These are phyloP conservation scores for Euryodendron excelsum DNA, from an alignment of 148 eudicot species.

Conservation along the genomic window DNA sequence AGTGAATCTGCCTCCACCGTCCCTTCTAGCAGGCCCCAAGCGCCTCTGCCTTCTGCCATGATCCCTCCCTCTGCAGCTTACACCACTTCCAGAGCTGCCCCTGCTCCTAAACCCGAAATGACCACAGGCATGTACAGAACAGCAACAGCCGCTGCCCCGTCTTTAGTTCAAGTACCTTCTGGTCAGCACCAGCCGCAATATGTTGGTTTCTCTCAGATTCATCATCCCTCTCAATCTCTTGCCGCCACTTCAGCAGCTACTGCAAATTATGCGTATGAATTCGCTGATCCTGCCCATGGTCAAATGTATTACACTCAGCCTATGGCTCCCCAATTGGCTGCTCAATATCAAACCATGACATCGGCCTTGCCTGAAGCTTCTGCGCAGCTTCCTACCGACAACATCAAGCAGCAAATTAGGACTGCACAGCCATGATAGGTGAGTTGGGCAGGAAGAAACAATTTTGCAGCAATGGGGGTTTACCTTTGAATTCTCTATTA, in stretches of 20 bases:
- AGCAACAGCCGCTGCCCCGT: conserved; percentile 31
- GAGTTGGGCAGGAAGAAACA: conserved; percentile 37
- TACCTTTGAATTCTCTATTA: conserved; percentile 28
- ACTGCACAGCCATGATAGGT: conserved; percentile 50
- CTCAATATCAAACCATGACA: conserved; percentile 66
- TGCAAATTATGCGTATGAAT: conserved; percentile 63
- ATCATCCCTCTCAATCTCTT: conserved; percentile 65
- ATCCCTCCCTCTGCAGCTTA: conserved; percentile 33
- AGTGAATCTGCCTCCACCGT: conserved; percentile 32
- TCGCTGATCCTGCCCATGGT: conserved; percentile 56
- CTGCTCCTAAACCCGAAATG: conserved; percentile 54
- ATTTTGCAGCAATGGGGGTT: conserved; percentile 59
- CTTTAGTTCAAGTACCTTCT: conserved; percentile 50
- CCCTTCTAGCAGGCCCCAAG: conserved; percentile 45
- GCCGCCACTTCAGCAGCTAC: conserved; percentile 43
- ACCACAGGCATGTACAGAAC: conserved; percentile 53
- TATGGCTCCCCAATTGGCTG: conserved; percentile 49
- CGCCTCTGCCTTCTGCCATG: conserved; percentile 35
- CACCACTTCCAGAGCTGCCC: conserved; percentile 33
- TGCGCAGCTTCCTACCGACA: conserved; percentile 52
- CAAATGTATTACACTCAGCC: conserved; percentile 70
- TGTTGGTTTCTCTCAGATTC: conserved; percentile 59
- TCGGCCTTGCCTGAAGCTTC: conserved; percentile 48
- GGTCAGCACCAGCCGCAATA: conserved; percentile 53
- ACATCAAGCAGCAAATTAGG: conserved; percentile 45